Percentiles rank a stretch among this genome's conserved stretches.
phyloP scores from a whole-genome alignment of 495 filamentous ascomycete genomes.

The Echria macrotheca region DNA sequence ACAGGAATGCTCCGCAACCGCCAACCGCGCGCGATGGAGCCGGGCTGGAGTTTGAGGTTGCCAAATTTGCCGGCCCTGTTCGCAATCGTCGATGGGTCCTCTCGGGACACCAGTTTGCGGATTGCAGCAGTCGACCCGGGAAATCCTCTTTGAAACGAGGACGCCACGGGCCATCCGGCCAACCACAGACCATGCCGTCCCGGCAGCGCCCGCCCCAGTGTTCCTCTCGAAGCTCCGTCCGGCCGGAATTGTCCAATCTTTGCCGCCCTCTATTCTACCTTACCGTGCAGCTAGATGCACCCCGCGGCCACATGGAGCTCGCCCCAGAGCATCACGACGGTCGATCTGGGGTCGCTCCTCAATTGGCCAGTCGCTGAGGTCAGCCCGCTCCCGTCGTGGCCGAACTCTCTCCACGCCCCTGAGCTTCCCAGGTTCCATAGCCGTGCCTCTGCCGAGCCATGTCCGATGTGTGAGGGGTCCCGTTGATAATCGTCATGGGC shows the following conservation, averaged over 20 bases:
- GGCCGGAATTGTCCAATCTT: conserved; percentile 1
- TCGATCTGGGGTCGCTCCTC: conserved; percentile 4
- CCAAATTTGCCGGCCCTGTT: conserved; percentile 1
- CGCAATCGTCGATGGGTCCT: conserved; percentile 3
- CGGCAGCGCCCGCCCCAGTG: background rate
- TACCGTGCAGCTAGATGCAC: background rate
- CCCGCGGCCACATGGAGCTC: background rate
- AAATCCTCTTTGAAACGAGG: conserved; percentile 23
- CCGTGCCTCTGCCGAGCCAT: conserved; percentile 24
- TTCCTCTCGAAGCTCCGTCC: conserved; percentile 1
- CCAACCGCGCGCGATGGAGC: conserved; percentile 3
- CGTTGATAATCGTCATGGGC: background rate
- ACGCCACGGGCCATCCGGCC: background rate
- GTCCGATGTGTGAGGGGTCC: conserved; percentile 24
- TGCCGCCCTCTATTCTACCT: background rate
- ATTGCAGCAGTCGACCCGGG: conserved; percentile 19
- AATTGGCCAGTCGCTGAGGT: conserved; percentile 16
- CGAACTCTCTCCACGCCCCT: background rate
- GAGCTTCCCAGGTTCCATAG: conserved; percentile 18
- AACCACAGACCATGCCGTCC: background rate
- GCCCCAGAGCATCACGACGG: background rate
- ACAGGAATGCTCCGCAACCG: too few species aligned
- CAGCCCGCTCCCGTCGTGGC: too few species aligned
- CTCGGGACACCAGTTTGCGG: conserved; percentile 4
- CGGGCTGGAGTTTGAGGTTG: background rate